phyloP scores from a whole-genome alignment of 148 eudicot genomes.

The Mesembryanthemum crystallinum region DNA sequence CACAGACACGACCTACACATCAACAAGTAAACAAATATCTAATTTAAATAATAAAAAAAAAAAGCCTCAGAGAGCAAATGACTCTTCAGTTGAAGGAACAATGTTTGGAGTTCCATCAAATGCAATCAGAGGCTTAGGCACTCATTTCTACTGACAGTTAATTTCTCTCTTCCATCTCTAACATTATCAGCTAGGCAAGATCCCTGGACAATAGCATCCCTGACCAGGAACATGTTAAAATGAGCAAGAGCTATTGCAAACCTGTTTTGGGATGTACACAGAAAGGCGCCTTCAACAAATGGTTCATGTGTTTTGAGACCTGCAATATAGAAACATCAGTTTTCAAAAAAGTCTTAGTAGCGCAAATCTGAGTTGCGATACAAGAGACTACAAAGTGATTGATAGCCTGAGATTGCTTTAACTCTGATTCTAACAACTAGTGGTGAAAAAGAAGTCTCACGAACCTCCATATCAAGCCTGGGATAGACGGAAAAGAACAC shows the following conservation, averaged over 20 bases:
- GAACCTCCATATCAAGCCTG: conserved; percentile 89
- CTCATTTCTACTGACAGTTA: not conserved
- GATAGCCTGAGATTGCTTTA: not conserved
- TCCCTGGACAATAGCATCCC: not conserved
- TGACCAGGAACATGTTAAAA: not conserved
- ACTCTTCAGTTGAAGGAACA: not conserved
- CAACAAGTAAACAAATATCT: not conserved
- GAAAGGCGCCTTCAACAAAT: conserved; percentile 92
- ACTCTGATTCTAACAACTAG: not conserved
- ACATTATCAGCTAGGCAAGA: not conserved
- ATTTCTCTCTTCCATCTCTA: conserved; percentile 1
- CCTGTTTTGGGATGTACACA: conserved; percentile 98
- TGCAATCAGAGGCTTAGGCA: not conserved
- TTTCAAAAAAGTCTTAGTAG: not conserved
- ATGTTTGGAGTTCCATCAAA: not conserved
- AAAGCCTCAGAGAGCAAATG: not conserved
- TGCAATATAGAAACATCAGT: conserved; percentile 31
- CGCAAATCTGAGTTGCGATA: not conserved
- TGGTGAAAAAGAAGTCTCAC: conserved; percentile 12
- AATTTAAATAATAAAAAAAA: not conserved
- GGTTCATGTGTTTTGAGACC: conserved; percentile 96
- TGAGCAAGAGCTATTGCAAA: conserved; percentile 22
- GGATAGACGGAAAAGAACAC: conserved; percentile 79
- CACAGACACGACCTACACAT: conserved; percentile 74
- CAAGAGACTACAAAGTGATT: not conserved